Base-by-base conservation (phyloP, 2,329 filamentous ascomycete species). In the Fusarium succisae region DNA sequence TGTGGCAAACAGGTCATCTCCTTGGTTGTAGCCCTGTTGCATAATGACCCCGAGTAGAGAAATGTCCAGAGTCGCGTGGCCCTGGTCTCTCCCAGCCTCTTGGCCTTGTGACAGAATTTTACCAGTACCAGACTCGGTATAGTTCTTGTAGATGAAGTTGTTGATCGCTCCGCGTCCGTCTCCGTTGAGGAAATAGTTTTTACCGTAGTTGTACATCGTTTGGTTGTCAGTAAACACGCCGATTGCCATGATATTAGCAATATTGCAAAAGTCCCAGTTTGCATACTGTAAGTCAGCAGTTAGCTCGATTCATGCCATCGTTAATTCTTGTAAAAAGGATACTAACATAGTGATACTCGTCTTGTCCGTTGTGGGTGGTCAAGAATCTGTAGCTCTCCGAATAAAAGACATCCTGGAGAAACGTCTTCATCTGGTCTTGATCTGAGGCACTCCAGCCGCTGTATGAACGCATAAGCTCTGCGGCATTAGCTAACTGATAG, bases 261-360 rank as follows among this genome's bases (percentile, higher is more conserved):
- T n/a, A 12, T 32, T 50, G 20, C 47, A 50, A 6, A 50, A n/a
- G 28, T 50, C 47, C 47, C 47, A 32, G 7, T 50, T 50, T 11
- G 47, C 28, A 8, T 50, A 50, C 47, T 35, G 32, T 1, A 1
- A 0, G 32, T 3, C 14, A 0, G 15, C 1, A 35, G 32, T 35
- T 35, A 35, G 32, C 15, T 1, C 1, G 3, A 17, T 35, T 0
- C 8, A 17, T 15, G 14, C 1, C 0, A 8, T 35, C 1, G 14
- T 17, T 8, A 17, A 4, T 35, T 3, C 1, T 15, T 17, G 8
- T 9, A 17, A 0, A 17, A 17, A 35, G 8, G 15, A 0, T 0
- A 9, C 32, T 35, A 5, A 50, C 28, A 12, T 50, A 50, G 8
- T 32, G 47, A 11, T 50, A 50, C 7, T 50, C 22, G 11, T 50